Evolutionary conservation across 768 basidiomycete genomes (phyloP), one percentile per base, ranked within the genome.

Genomic region (Mycena sanguinolenta): DNA sequence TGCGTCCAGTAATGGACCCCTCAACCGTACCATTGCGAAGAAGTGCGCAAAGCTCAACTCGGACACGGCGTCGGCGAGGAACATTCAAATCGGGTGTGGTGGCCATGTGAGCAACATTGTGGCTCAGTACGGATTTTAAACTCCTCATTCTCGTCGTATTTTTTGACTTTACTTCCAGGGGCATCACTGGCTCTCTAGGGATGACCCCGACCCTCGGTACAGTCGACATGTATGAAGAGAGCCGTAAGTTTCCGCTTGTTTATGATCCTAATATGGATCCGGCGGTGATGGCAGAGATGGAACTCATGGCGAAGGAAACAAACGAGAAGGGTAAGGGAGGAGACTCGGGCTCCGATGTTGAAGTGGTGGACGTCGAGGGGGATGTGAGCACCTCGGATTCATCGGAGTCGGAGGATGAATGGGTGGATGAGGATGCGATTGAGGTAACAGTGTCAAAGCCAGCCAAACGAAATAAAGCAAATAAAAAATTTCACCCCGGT

Each of bases 81-180:
- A 73, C 30, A 59, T 73, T 12, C 62, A 65, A 28, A 65, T 73
- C 46, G 67, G 71, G 19, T 73, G 71, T 27, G 67, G 67, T 23
- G 67, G 60, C n/a, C 71, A 73, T 36, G 67, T 28, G 21, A 63
- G 50, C n/a, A 63, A 72, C 36, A 34, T 72, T 28, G 38, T 67
- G 23, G 71, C 71, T 55, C 71, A 72, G 71, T 72, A 58, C 14
- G 65, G 23, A 19, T 28, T 61, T 52, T 42, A 1, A 21, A 25
- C 34, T 58, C 53, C 14, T 38, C 14, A 17, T 36, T 36, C 32
- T 54, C 50, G 30, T 23, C 19, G 49, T 61, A 28, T 46, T 49
- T 30, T 46, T 27, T 64, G 3, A 54, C 36, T 38, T 27, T 46
- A 19, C 3, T 25, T 23, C 25, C 36, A 70, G 69, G 55, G 34